Evolutionary conservation across 202 grass and related monocot species (phyloP), one percentile per base, ranked within the genome.

Genomic region (Eragrostis tef): DNA sequence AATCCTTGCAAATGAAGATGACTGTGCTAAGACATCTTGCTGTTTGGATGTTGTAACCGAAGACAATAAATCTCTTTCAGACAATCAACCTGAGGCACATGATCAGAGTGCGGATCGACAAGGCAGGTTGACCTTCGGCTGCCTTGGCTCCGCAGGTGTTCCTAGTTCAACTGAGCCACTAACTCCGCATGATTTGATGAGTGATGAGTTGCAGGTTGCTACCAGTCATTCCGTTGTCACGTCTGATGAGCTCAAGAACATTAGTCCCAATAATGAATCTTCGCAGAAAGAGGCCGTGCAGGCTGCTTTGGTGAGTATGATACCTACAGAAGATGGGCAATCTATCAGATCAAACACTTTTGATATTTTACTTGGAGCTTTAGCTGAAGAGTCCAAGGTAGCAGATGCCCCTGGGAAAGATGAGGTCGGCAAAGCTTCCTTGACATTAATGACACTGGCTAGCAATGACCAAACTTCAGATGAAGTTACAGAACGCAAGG

Each of bases 301-400:
- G 73, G 71, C 41, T 86, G 26, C 59, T 74, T 76, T 19, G 11
- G 47, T 9, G 2, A 57, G 47, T 48, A 57, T 19, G 31, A 26
- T 67, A 45, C 50, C 60, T 78, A 60, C 24, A 63, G 58, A 83
- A 75, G 65, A 70, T 75, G 65, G 75, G 47, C 74, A 69, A 80
- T 70, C 69, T 48, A 27, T 56, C 52, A 14, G 12, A 43, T 61
- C 71, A 4, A 77, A 86, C 70, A 69, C 83, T 46, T 85, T 88
- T 77, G 84, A 87, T 91, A 80, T 86, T 79, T 86, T 89, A 70
- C 87, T 89, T 87, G 75, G 83, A 45, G 79, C 79, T 87, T 39
- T 87, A 85, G 81, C 86, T 21, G 72, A 85, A 17, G 84, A 89
- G 29, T 75, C 84, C 49, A 71, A 65, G 47, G 54, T 75, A 81